phyloP scores from a whole-genome alignment of 495 filamentous ascomycete species.

The Annulohypoxylon stygium region DNA sequence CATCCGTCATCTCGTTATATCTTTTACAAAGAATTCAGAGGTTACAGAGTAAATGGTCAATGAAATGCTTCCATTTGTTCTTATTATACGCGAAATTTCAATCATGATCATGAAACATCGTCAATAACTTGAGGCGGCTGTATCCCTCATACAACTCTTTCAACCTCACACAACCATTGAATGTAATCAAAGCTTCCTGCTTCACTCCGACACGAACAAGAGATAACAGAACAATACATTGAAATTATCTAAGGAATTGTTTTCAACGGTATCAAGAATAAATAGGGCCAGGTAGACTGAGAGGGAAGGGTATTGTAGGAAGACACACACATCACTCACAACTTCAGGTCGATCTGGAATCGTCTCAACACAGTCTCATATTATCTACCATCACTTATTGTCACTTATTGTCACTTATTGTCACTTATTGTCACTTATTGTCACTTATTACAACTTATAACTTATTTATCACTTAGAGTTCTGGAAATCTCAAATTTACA shows the following conservation, averaged over 20 bases:
- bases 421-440: no score
- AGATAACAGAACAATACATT: not conserved
- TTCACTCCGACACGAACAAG: not conserved
- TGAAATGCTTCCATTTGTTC: slow-evolving; percentile 4
- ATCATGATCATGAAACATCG: slow-evolving; percentile 7
- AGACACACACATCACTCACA: not conserved
- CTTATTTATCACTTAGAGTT: not conserved
- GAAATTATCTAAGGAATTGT: not conserved
- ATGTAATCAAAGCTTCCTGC: not conserved
- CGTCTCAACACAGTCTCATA: not conserved
- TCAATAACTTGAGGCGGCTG: not conserved
- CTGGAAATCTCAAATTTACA: not conserved
- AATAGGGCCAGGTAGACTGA: not conserved
- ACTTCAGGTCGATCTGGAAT: not conserved
- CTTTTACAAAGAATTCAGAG: slow-evolving; percentile 22
- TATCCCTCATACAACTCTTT: not conserved
- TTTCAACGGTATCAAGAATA: not conserved
- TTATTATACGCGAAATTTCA: not conserved
- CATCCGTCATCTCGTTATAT: slow-evolving; percentile 22
- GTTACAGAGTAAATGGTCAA: no score
- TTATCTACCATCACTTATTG: no score
- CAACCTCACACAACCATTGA: not conserved
- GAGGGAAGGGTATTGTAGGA: no score
- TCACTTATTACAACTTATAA: not conserved
- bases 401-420: not conserved